Evolutionary conservation across 2,329 filamentous ascomycete genomes (phyloP).

Genomic region (Elsinoe necatrix): DNA sequence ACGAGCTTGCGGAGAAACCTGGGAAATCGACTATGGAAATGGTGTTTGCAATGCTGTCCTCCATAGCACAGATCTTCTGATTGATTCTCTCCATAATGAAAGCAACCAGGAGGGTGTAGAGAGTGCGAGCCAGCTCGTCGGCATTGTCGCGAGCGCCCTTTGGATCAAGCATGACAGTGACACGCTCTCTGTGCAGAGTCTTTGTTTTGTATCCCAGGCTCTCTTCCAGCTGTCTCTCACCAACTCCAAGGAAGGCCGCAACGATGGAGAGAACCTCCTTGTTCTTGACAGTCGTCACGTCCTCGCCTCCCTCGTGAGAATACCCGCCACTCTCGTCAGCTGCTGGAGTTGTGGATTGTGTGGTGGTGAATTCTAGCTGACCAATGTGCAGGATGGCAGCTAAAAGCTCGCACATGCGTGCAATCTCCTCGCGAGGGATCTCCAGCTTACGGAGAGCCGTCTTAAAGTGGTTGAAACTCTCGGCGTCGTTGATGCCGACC

Average conservation of each 20-base stretch:
- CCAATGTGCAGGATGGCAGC: conserved; percentile 95
- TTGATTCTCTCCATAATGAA: conserved; percentile 93
- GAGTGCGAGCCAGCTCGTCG: conserved; percentile 82
- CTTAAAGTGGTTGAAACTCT: conserved; percentile 97
- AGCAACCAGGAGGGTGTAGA: conserved; percentile 89
- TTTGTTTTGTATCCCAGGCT: conserved; percentile 94
- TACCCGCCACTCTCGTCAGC: conserved; percentile 93
- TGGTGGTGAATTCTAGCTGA: conserved; percentile 85
- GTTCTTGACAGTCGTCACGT: conserved; percentile 80
- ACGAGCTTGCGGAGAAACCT: conserved; percentile 76
- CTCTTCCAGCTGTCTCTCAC: conserved; percentile 69
- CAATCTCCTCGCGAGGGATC: conserved; percentile 86
- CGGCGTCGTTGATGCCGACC: conserved; percentile 89
- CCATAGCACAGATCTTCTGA: conserved; percentile 74
- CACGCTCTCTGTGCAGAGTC: conserved; percentile 88
- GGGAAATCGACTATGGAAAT: conserved; percentile 95
- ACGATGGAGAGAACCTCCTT: conserved; percentile 80
- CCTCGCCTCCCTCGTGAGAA: conserved; percentile 86
- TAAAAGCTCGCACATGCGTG: conserved; percentile 90
- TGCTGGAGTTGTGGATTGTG: conserved; percentile 66
- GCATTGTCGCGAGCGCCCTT: conserved; percentile 83
- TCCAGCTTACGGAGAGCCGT: conserved; percentile 88
- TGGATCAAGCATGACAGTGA: conserved; percentile 97
- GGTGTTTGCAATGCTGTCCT: conserved; percentile 86
- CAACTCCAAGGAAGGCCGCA: conserved; percentile 88